Conservation (phyloP, 495 filamentous ascomycete genomes). For the Coniosporium apollinis region DNA sequence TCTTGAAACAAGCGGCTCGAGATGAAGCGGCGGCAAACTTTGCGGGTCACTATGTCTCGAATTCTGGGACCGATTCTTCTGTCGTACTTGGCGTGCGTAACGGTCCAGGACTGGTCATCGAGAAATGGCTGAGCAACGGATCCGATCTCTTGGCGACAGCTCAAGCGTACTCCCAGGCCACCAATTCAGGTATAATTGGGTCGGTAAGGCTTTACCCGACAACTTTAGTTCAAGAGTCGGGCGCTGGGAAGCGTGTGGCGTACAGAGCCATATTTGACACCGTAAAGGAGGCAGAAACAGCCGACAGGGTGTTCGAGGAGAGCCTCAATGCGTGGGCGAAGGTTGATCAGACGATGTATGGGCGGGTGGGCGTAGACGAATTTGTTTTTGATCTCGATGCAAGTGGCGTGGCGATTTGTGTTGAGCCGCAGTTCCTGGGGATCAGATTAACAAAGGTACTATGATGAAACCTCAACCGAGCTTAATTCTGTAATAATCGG, state of each 20-base stretch:
- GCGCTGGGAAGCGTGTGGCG: slow-evolving; percentile 22
- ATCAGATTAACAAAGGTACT: slow-evolving; percentile 1
- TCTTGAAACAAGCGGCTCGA: slow-evolving; percentile 28
- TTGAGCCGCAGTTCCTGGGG: slow-evolving; percentile 19
- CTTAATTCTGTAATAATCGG: too few species aligned
- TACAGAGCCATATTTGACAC: slow-evolving; percentile 4
- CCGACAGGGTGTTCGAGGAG: too few species aligned
- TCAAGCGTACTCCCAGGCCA: not conserved
- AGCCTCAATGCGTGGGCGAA: slow-evolving; percentile 12
- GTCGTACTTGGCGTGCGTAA: slow-evolving; percentile 25
- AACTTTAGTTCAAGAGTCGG: slow-evolving; percentile 24
- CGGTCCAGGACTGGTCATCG: slow-evolving; percentile 28
- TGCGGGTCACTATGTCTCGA: slow-evolving; percentile 26
- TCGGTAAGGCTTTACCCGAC: slow-evolving; percentile 13
- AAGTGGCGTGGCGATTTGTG: slow-evolving; percentile 13
- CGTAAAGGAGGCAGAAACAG: too few species aligned
- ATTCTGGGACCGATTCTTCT: slow-evolving; percentile 8
- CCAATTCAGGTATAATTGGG: not conserved
- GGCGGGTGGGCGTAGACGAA: slow-evolving; percentile 24
- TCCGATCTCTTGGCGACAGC: slow-evolving; percentile 24
- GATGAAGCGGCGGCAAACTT: slow-evolving; percentile 27
- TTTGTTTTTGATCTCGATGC: slow-evolving; percentile 25
- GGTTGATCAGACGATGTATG: slow-evolving; percentile 21
- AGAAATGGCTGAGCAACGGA: slow-evolving; percentile 33
- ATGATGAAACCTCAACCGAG: too few species aligned